Base-by-base conservation (phyloP, 2,329 filamentous ascomycete species). In the Paracorniculantispora psalliotae region DNA sequence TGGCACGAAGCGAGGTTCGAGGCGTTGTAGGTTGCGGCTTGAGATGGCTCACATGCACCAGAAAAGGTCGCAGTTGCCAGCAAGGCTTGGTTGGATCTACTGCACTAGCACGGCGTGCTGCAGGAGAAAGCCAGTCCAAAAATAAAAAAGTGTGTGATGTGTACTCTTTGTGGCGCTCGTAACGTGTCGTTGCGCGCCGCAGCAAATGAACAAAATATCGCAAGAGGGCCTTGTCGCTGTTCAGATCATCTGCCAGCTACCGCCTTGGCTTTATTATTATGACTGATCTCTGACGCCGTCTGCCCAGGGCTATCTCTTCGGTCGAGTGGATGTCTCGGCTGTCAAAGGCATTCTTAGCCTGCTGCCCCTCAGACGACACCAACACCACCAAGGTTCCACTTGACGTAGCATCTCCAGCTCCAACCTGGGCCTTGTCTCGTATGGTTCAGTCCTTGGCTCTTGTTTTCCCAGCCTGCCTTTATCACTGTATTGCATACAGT, bases 261-360 rank as follows among this genome's bases (percentile, higher is more conserved):
- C 17, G 26, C 23, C 28, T 46, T 23, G 23, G 43, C 28, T 48
- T 48, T 57, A 28, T 57, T 56, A 39, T 28, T 17, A 57, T 37
- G 28, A 46, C 21, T 28, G 6, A 21, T 37, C 21, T 37, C 41
- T 35, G 30, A 23, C 17, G 23, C 35, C 28, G 10, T 33, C 15
- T 13, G 17, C 23, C 49, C 39, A 50, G 30, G 28, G n/a, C 33
- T 25, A 41, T 49, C 44, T 54, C 26, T 51, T 60, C 59, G 59
- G 59, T 25, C 59, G 53, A 60, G 59, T 57, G 59, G 59, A 60
- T 60, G 59, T 60, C 37, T 60, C 46, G 44, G 57, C 50, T 25
- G 28, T n/a, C n/a, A 28, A 37, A 59, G 43, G 33, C 19, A 26
- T 17, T n/a, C n/a, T n/a, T 26, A 17, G 46, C 46, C 19, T 25